Evolutionary conservation across 2,329 filamentous ascomycete species (phyloP), one percentile per base, ranked within the genome.

Genomic region (Thielaviopsis euricoi): DNA sequence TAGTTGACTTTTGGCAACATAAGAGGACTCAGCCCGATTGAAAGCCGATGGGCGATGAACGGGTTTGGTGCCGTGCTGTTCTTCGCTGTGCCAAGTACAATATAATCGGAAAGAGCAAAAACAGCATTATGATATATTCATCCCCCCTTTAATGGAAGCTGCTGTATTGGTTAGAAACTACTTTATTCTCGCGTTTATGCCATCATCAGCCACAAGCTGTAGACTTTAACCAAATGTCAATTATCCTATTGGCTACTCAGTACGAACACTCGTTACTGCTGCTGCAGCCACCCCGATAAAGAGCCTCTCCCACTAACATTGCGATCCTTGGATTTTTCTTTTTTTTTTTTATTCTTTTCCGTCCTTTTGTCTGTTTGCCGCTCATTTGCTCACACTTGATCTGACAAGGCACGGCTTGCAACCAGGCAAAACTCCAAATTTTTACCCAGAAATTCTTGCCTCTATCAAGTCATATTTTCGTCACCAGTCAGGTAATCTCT

Each of bases 231-330:
- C 25, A 26, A 26, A 26, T 26, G 4, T 26, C 25, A 26, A 26
- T 26, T 26, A 9, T 9, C 25, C 25, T 26, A 26, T 26, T 26
- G 25, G 25, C 25, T 26, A 26, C n/a, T n/a, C n/a, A n/a, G n/a
- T n/a, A n/a, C n/a, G n/a, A n/a, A n/a, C n/a, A n/a, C n/a, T n/a
- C n/a, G n/a, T n/a, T n/a, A n/a, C 40, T 21, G 22, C 12, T 10
- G 15, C 9, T 46, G 22, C 33, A 46, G 23, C n/a, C 17, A 6
- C 54, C 40, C 43, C 52, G 46, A 43, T 29, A 29, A 33, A 57
- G 53, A 50, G 53, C 50, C 56, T 50, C 53, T 50, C 23, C 55
- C 48, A 51, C 48, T 43, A 21, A 46, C 49, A 52, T 57, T 19
- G 46, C 37, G 49, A 57, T 57, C 56, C 56, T 55, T n/a, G 10